Percentiles rank a stretch among this genome's conserved stretches.
phyloP scores from a whole-genome alignment of 257 asterid species.

The Solanum sitiens region DNA sequence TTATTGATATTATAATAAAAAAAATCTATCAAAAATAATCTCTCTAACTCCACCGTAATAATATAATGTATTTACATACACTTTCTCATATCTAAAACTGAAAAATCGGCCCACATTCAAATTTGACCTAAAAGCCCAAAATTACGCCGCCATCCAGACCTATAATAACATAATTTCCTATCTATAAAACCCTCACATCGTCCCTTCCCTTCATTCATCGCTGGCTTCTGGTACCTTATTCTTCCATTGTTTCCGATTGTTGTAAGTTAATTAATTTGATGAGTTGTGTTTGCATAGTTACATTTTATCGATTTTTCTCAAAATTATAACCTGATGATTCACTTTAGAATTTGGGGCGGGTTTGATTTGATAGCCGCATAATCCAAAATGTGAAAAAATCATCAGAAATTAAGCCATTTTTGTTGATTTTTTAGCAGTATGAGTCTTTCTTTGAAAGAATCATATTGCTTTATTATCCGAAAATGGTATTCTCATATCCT shows the following conservation, averaged over 20 bases:
- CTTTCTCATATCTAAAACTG: not conserved
- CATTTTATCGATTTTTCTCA: too few relatives aligned
- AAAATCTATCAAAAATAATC: too few relatives aligned
- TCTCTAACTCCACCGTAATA: too few relatives aligned
- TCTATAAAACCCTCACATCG: not conserved
- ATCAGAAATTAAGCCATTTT: not conserved
- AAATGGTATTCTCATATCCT: constrained; percentile 55
- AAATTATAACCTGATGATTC: not conserved
- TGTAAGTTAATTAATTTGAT: not conserved
- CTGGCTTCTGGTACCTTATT: not conserved
- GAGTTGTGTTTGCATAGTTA: not conserved
- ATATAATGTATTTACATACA: too few relatives aligned
- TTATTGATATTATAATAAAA: not conserved
- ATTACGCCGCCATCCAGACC: not conserved
- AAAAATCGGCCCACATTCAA: not conserved
- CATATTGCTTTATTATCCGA: not conserved
- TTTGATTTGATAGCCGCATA: not conserved
- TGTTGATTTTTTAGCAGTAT: not conserved
- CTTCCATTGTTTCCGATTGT: not conserved
- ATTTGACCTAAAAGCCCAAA: not conserved
- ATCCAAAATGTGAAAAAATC: not conserved
- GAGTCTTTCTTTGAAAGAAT: not conserved
- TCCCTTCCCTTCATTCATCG: not conserved
- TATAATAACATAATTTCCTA: not conserved
- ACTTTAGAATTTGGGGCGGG: not conserved